Evolutionary conservation across 495 filamentous ascomycete genomes (phyloP).

Genomic region (Hypomontagnella submonticulosa): DNA sequence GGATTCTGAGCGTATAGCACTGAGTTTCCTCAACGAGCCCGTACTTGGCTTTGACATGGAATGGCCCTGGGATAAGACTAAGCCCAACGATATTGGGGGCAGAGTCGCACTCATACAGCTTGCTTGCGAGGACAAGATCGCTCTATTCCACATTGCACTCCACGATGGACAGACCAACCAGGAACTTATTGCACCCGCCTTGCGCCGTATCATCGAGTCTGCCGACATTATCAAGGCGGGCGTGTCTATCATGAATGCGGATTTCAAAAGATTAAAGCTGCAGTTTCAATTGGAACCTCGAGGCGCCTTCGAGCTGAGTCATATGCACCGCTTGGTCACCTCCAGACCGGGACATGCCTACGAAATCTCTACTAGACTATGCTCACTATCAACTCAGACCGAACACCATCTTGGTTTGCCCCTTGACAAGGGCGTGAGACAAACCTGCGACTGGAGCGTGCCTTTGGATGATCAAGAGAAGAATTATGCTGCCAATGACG

Average conservation of each 20-base stretch:
- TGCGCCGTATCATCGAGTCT: constrained; percentile 71
- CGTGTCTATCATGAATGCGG: constrained; percentile 70
- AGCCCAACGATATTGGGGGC: constrained; percentile 57
- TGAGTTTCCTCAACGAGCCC: constrained; percentile 68
- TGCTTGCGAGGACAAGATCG: constrained; percentile 73
- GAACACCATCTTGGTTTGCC: constrained; percentile 73
- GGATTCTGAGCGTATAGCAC: constrained; percentile 53
- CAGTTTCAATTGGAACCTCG: constrained; percentile 65
- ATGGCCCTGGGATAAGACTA: constrained; percentile 65
- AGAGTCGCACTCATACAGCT: constrained; percentile 77
- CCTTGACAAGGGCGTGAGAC: constrained; percentile 68
- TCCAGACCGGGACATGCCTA: constrained; percentile 54
- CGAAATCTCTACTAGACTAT: constrained; percentile 65
- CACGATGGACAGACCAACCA: constrained; percentile 57
- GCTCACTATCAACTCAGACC: constrained; percentile 68
- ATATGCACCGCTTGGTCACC: constrained; percentile 72
- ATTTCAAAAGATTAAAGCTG: constrained; percentile 70
- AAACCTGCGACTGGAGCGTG: constrained; percentile 73
- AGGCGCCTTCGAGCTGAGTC: constrained; percentile 75
- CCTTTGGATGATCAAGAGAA: constrained; percentile 67
- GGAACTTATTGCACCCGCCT: constrained; percentile 69
- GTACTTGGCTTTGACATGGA: constrained; percentile 82
- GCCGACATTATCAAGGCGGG: constrained; percentile 71
- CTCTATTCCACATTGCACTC: constrained; percentile 73
- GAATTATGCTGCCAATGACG: constrained; percentile 72